These are phyloP conservation scores for Suillus fuscotomentosus DNA, from an alignment of 768 basidiomycete genomes.

Conservation along the genomic window DNA sequence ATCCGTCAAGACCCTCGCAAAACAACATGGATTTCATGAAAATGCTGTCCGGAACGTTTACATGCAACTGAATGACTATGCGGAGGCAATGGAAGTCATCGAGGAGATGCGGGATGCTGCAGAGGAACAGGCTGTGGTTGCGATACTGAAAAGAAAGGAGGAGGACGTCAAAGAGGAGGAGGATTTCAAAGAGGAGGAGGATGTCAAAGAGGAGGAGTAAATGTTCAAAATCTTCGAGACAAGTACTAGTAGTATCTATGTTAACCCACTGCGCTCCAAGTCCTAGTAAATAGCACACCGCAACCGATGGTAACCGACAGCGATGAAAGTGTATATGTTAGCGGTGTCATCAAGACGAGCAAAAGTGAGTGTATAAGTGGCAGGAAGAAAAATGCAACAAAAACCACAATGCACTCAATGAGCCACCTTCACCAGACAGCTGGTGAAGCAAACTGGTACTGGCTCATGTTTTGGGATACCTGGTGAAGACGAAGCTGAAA, in stretches of 20 bases:
- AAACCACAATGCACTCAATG: constrained; percentile 7
- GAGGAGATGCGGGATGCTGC: not conserved
- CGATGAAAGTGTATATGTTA: constrained; percentile 21
- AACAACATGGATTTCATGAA: not conserved
- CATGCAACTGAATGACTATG: not conserved
- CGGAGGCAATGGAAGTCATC: not conserved
- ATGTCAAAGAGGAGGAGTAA: too few species aligned
- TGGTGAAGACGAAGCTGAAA: constrained; percentile 21
- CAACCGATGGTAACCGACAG: constrained; percentile 11
- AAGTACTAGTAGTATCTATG: too few species aligned
- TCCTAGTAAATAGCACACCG: constrained; percentile 29
- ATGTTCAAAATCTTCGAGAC: too few species aligned
- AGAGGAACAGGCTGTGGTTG: not conserved
- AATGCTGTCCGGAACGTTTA: not conserved
- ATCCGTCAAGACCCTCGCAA: not conserved
- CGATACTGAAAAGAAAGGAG: not conserved
- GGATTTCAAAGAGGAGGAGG: too few species aligned
- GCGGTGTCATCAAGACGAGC: constrained; percentile 30
- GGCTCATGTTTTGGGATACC: constrained; percentile 21
- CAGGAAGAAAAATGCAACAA: constrained; percentile 21
- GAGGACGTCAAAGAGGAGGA: not conserved
- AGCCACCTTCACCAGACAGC: constrained; percentile 70
- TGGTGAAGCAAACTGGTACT: constrained; percentile 40
- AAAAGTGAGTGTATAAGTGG: constrained; percentile 15
- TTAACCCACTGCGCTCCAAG: not conserved